Base-by-base conservation (phyloP, 2,329 filamentous ascomycete genomes). In the Aureobasidium musti region DNA sequence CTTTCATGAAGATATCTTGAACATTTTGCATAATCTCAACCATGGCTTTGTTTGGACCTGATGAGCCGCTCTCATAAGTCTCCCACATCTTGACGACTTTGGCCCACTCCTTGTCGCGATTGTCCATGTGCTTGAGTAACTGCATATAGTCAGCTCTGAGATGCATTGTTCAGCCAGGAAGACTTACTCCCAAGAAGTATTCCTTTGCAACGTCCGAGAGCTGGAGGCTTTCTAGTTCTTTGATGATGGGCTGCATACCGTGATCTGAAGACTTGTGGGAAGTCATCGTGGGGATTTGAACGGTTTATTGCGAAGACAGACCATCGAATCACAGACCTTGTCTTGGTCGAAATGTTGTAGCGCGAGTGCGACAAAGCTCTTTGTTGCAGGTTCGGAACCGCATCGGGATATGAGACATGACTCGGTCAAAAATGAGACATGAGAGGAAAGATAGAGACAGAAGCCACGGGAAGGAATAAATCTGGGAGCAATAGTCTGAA, bases 61-160 rank as follows among this genome's bases (percentile, higher is more conserved):
- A 13, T 5, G 30, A 35, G 50, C 7, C 11, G 28, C 6, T 11
- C 30, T 53, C 28, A 7, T 23, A 53, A 1, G 7, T 35, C 8
- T 53, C 50, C 50, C 50, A 53, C 50, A 35, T 53, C 30, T 35
- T 53, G 19, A 53, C 50, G 5, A 53, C 30, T 21, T 53, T 53
- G 30, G 30, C 30, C 50, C 50, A 53, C 5, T 53, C 50, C 13
- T 21, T n/a, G 30, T 53, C 50, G 30, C 50, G 28, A 6, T 30
- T 5, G 33, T 53, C 50, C 8, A 53, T 21, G 10, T 53, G 50
- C n/a, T 53, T 53, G 30, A 53, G 30, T 21, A 53, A 21, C 28
- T 53, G 5, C 5, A 35, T 3, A 10, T 3, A 13, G n/a, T 35
- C 8, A 53, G 30, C 17, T 8, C 8, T 8, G 13, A 3, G 17